These are phyloP conservation scores for Boletus barrowsii DNA, from an alignment of 768 basidiomycete genomes.

Conservation along the genomic window DNA sequence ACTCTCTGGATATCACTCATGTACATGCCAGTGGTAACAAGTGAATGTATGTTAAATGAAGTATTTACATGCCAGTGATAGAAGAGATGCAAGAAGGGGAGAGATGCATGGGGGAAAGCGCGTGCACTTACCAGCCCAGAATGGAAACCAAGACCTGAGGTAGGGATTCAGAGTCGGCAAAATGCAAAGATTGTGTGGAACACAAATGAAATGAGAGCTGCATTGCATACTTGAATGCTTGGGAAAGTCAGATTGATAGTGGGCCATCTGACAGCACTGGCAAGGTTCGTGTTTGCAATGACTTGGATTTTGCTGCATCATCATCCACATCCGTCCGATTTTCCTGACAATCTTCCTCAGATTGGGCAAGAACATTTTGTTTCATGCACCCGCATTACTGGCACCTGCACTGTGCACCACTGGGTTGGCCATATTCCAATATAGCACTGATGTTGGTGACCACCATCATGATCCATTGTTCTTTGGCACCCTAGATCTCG, in stretches of 20 bases:
- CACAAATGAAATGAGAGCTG: constrained; percentile 72
- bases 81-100: no score
- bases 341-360: constrained; percentile 40
- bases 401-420: constrained; percentile 63
- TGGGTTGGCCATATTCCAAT: constrained; percentile 86
- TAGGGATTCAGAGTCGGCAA: constrained; percentile 78
- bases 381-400: constrained; percentile 33
- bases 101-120: no score
- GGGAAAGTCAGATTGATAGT: constrained; percentile 47
- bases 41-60: no score
- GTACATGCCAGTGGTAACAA: no score
- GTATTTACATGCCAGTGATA: no score
- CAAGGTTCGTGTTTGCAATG: constrained; percentile 23
- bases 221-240: constrained; percentile 68
- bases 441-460: constrained; percentile 79
- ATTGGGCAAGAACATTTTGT: constrained; percentile 29
- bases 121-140: no score
- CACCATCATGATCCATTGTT: constrained; percentile 98
- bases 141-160: constrained; percentile 32
- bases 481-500: constrained; percentile 74
- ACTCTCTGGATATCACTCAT: no score
- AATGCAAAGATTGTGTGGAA: constrained; percentile 59
- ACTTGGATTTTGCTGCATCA: constrained; percentile 30
- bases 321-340: constrained; percentile 67
- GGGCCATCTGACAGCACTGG: constrained; percentile 33